Conservation (phyloP, 768 basidiomycete species). For the Pisolithus sp. region DNA sequence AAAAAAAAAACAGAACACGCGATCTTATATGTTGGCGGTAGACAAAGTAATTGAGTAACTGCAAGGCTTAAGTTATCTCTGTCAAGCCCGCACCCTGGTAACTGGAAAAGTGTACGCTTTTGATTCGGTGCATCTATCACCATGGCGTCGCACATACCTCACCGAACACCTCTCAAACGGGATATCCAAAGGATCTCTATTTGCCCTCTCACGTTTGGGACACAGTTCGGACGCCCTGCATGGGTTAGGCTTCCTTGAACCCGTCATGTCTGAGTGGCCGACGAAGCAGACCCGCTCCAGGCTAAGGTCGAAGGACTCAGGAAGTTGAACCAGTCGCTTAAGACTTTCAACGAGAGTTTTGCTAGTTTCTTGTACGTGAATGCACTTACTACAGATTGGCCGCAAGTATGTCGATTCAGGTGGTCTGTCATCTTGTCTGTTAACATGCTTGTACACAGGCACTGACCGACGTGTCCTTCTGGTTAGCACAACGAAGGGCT, state of each 20-base stretch:
- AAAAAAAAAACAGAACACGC: too few relatives aligned
- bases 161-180: slow-evolving; percentile 80
- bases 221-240: slow-evolving; percentile 70
- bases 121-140: neutral
- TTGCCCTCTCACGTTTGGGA: slow-evolving; percentile 69
- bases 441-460: slow-evolving; percentile 35
- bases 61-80: too few relatives aligned
- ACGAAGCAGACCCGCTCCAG: slow-evolving; percentile 79
- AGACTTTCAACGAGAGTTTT: slow-evolving; percentile 88
- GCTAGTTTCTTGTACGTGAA: slow-evolving; percentile 92
- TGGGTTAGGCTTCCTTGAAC: slow-evolving; percentile 80
- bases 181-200: slow-evolving; percentile 87
- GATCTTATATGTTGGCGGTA: too few relatives aligned
- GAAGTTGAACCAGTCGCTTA: slow-evolving; percentile 68
- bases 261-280: slow-evolving; percentile 78
- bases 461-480: slow-evolving; percentile 54
- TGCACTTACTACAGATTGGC: slow-evolving; percentile 90
- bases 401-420: slow-evolving; percentile 47
- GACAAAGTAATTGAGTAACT: too few relatives aligned
- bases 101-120: neutral
- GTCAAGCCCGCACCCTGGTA: neutral
- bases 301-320: slow-evolving; percentile 68
- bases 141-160: slow-evolving; percentile 39
- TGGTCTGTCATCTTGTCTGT: neutral
- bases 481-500: slow-evolving; percentile 51